Percentiles rank a stretch among this genome's conserved stretches.
phyloP scores from a whole-genome alignment of 768 basidiomycete genomes.

The Dictyophora rubrovolvata region DNA sequence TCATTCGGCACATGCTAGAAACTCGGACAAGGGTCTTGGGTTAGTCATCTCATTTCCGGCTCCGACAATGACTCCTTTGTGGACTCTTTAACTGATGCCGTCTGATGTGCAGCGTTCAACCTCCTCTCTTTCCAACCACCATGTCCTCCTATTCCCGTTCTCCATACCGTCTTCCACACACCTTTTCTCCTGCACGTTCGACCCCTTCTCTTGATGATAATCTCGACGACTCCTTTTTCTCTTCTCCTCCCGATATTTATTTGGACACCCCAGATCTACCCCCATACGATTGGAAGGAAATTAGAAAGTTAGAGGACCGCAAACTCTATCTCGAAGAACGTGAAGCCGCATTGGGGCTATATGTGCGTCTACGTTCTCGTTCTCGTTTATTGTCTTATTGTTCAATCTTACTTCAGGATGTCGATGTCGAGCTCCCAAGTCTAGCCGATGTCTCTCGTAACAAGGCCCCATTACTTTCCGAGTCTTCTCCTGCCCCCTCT shows the following conservation, averaged over 20 bases:
- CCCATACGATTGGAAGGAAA: not conserved
- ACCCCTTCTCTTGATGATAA: slow-evolving; percentile 2
- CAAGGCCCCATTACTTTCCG: not conserved
- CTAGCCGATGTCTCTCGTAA: not conserved
- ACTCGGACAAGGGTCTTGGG: not conserved
- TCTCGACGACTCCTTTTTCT: not conserved
- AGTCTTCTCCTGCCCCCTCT: not conserved
- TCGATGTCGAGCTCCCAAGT: not conserved
- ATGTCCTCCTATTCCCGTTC: not conserved
- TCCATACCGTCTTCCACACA: not conserved
- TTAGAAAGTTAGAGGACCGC: not conserved
- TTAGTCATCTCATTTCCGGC: slow-evolving; percentile 7
- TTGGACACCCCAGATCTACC: not conserved
- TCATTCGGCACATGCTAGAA: not conserved
- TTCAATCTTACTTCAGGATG: not conserved
- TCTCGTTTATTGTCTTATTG: not conserved
- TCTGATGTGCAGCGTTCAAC: not conserved
- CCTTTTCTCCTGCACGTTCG: slow-evolving; percentile 1
- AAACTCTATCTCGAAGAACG: not conserved
- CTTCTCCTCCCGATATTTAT: not conserved
- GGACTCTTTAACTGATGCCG: not conserved
- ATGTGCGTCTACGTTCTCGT: not conserved
- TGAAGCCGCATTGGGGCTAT: not conserved
- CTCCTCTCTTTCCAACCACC: not conserved
- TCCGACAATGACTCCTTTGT: not conserved